Percentiles rank a stretch among this genome's conserved stretches.
phyloP scores from a whole-genome alignment of 495 filamentous ascomycete genomes.

The Penicillium crystallinum region DNA sequence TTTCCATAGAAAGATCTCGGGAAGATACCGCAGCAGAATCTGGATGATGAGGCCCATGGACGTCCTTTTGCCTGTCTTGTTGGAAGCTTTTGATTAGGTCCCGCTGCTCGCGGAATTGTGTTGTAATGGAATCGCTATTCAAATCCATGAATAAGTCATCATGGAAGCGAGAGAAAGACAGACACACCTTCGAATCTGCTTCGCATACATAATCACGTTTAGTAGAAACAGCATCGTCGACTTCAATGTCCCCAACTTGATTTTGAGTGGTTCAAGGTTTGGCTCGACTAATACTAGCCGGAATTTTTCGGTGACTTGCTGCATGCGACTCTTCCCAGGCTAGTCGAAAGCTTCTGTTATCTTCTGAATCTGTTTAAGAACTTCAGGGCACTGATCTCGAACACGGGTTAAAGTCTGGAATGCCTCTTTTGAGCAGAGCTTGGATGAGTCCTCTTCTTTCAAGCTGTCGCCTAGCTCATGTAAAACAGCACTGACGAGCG shows the following conservation, averaged over 20 bases:
- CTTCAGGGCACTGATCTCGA: constrained; percentile 20
- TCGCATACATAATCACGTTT: constrained; percentile 34
- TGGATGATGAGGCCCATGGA: too few species aligned
- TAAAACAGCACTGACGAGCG: constrained; percentile 29
- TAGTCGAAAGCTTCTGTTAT: constrained; percentile 9
- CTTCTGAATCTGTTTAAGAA: constrained; percentile 27
- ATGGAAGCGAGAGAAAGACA: not conserved
- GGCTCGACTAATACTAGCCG: constrained; percentile 19
- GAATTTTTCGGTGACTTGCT: constrained; percentile 11
- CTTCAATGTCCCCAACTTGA: constrained; percentile 33
- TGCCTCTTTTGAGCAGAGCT: constrained; percentile 24
- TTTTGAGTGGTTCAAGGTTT: constrained; percentile 20
- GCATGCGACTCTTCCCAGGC: constrained; percentile 8
- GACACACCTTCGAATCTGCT: constrained; percentile 17
- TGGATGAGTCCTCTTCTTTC: constrained; percentile 16
- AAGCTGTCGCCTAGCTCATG: constrained; percentile 25
- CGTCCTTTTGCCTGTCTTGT: too few species aligned
- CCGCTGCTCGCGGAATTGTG: constrained; percentile 10
- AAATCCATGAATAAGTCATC: not conserved
- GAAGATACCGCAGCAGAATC: too few species aligned
- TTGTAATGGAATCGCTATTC: constrained; percentile 1
- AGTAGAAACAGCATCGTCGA: constrained; percentile 31
- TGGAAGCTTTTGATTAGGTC: constrained; percentile 2
- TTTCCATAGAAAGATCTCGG: too few species aligned
- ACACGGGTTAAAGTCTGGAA: constrained; percentile 15